Percentiles rank a stretch among this genome's conserved stretches.
Conservation (phyloP, 768 basidiomycete species). For the Tubosaeta sp. region DNA sequence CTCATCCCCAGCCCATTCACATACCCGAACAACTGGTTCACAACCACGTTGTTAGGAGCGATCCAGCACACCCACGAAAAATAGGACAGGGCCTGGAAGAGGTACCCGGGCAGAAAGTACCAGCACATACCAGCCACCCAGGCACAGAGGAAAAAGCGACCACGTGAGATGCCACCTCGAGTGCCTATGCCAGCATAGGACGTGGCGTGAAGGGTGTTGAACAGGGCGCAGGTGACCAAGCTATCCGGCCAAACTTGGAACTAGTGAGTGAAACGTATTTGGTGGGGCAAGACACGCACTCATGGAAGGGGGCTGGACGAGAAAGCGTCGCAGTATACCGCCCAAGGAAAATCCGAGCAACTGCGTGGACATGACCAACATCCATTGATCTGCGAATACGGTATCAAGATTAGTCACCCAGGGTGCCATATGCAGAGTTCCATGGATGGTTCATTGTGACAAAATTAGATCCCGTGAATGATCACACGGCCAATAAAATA, state of each 20-base stretch:
- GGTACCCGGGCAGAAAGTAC: slow-evolving; percentile 70
- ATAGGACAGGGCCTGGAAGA: slow-evolving; percentile 62
- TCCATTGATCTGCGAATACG: slow-evolving; percentile 44
- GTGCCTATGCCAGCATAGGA: slow-evolving; percentile 40
- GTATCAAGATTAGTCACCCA: background rate
- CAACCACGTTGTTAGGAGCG: slow-evolving; percentile 57
- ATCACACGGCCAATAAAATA: background rate
- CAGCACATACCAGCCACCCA: slow-evolving; percentile 33
- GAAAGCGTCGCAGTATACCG: slow-evolving; percentile 55
- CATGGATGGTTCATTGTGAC: background rate
- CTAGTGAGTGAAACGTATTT: background rate
- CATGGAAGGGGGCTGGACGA: slow-evolving; percentile 64
- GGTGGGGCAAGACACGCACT: slow-evolving; percentile 33
- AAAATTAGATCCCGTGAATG: background rate
- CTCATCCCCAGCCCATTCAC: slow-evolving; percentile 59
- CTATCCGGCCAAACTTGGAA: slow-evolving; percentile 67
- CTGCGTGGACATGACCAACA: slow-evolving; percentile 69
- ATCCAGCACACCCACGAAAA: slow-evolving; percentile 68
- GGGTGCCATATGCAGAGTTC: background rate
- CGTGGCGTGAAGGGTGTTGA: slow-evolving; percentile 70
- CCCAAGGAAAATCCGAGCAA: slow-evolving; percentile 62
- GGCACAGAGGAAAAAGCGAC: slow-evolving; percentile 46
- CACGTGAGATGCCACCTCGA: slow-evolving; percentile 47
- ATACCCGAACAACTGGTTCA: slow-evolving; percentile 78
- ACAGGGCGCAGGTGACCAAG: slow-evolving; percentile 64